Evolutionary conservation across 129 eudicot species (phyloP).

Genomic region (Cynara cardunculus): DNA sequence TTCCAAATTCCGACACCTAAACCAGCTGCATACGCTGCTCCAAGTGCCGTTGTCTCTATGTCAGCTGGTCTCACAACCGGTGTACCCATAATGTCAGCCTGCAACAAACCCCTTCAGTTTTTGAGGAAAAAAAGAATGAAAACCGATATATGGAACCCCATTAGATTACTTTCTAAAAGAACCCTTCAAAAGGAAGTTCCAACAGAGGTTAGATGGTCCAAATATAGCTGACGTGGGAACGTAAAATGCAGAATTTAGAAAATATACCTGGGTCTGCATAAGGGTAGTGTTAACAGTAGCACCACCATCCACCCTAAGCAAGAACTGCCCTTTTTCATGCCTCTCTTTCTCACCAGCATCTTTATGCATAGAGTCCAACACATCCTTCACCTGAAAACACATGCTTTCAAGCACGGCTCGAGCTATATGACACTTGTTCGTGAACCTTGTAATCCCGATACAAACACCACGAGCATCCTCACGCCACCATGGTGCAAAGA

Average conservation of each 20-base stretch:
- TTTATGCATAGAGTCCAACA: constrained; percentile 79
- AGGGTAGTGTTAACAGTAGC: constrained; percentile 65
- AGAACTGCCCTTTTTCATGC: constrained; percentile 52
- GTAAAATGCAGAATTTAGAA: neutral
- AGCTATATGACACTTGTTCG: constrained; percentile 75
- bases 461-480: constrained; percentile 91
- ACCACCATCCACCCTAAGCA: constrained; percentile 81
- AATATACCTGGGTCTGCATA: constrained; percentile 71
- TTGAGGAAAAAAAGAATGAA: neutral
- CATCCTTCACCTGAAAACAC: constrained; percentile 90
- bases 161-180: neutral
- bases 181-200: neutral
- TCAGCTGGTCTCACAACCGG: constrained; percentile 91
- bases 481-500: constrained; percentile 95
- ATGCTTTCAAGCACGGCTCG: constrained; percentile 87
- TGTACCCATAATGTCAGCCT: constrained; percentile 86
- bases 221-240: neutral
- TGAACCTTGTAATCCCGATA: constrained; percentile 71
- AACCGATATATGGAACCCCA: neutral
- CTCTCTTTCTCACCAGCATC: constrained; percentile 53
- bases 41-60: constrained; percentile 94
- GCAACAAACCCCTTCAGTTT: constrained; percentile 8
- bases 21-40: constrained; percentile 98
- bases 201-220: neutral
- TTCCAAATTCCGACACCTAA: constrained; percentile 89